Evolutionary conservation across 2,329 filamentous ascomycete species (phyloP).

Genomic region (Aureobasidium sp.): DNA sequence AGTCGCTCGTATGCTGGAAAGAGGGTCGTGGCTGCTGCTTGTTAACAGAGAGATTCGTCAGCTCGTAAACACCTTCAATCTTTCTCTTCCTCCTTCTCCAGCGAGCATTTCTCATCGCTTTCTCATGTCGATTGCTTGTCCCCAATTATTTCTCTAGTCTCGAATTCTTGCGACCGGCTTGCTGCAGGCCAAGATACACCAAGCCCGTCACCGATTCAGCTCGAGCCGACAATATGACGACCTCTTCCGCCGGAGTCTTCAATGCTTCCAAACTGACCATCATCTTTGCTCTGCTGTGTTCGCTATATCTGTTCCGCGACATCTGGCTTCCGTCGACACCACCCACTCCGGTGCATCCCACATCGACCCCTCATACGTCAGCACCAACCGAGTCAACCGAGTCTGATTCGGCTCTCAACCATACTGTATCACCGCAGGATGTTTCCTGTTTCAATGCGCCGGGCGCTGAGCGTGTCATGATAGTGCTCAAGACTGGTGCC

Average conservation of each 20-base stretch:
- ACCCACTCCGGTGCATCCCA: not conserved
- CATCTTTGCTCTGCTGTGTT: constrained; percentile 23
- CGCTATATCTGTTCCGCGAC: constrained; percentile 24
- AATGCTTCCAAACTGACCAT: constrained; percentile 19
- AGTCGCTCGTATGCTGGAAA: not conserved
- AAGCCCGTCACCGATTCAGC: constrained; percentile 5
- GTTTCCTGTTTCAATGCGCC: constrained; percentile 22
- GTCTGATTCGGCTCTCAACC: not conserved
- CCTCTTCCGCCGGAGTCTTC: constrained; percentile 8
- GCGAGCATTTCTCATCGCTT: not conserved
- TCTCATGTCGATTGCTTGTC: constrained; percentile 6
- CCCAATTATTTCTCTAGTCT: not conserved
- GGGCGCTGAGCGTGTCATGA: constrained; percentile 45
- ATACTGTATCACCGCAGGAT: not conserved
- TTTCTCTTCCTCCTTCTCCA: not conserved
- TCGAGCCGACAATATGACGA: not conserved
- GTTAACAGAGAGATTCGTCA: constrained; percentile 3
- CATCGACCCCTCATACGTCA: not conserved
- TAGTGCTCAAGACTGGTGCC: constrained; percentile 54
- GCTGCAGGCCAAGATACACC: constrained; percentile 11
- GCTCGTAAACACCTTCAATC: not conserved
- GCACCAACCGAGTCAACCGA: not conserved
- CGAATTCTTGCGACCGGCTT: not conserved
- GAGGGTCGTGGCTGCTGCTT: not conserved
- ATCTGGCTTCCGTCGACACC: constrained; percentile 22